Evolutionary conservation across 139 green algal genomes (phyloP).

Genomic region (Tetradesmus obliquus): DNA sequence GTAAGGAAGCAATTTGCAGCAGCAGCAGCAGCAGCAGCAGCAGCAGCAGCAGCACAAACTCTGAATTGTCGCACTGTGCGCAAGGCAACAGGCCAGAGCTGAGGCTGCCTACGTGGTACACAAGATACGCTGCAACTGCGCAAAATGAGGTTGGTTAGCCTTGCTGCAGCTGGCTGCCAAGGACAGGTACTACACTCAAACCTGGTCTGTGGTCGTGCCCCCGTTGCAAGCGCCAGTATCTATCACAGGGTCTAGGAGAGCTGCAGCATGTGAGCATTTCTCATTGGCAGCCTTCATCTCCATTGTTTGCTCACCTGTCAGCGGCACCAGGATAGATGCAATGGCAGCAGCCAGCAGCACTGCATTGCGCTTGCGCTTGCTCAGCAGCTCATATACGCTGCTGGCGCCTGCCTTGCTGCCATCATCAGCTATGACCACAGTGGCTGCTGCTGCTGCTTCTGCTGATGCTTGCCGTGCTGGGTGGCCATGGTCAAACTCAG

Average conservation of each 20-base stretch:
- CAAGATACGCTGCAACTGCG: too few relatives aligned
- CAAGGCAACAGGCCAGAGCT: not conserved
- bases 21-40: too few relatives aligned
- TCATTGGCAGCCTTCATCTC: too few relatives aligned
- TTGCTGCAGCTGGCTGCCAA: too few relatives aligned
- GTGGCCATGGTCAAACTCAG: not conserved
- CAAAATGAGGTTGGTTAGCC: too few relatives aligned
- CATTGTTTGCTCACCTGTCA: not conserved
- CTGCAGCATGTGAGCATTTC: too few relatives aligned
- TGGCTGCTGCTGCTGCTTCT: not conserved
- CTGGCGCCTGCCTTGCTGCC: not conserved
- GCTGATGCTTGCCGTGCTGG: not conserved
- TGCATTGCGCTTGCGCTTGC: not conserved
- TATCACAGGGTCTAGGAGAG: too few relatives aligned
- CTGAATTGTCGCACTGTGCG: not conserved
- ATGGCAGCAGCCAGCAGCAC: slow-evolving; percentile 30
- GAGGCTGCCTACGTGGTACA: not conserved
- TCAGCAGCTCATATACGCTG: slow-evolving; percentile 33
- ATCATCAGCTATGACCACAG: not conserved
- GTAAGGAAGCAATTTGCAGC: too few relatives aligned
- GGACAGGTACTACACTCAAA: too few relatives aligned
- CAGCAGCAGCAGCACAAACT: too few relatives aligned
- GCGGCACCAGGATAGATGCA: slow-evolving; percentile 37
- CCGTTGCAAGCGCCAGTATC: too few relatives aligned
- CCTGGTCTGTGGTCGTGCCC: too few relatives aligned